Conservation (phyloP, 2,329 filamentous ascomycete species). For the Zarea fungicola region DNA sequence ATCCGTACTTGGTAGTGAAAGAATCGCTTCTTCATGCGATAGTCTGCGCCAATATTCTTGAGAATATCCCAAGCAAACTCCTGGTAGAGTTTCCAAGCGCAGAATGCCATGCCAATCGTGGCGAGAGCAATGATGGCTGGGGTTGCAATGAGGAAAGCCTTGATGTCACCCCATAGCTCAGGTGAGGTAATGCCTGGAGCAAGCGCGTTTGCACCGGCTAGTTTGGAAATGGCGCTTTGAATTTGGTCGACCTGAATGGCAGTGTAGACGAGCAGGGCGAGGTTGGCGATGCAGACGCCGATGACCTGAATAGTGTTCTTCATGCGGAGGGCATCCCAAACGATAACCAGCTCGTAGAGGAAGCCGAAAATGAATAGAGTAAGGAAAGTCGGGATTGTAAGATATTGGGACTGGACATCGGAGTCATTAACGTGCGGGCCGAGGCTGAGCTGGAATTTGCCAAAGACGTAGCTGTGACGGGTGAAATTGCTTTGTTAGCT, state of each 20-base stretch:
- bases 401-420: slow-evolving; percentile 46
- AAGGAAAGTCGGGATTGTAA: slow-evolving; percentile 88
- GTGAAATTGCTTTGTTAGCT: slow-evolving; percentile 16
- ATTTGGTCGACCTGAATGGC: slow-evolving; percentile 93
- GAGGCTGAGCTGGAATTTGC: slow-evolving; percentile 67
- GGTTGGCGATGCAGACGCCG: slow-evolving; percentile 86
- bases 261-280: slow-evolving; percentile 87
- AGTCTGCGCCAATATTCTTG: slow-evolving; percentile 96
- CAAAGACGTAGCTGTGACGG: slow-evolving; percentile 84
- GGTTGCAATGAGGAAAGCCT: slow-evolving; percentile 76
- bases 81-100: slow-evolving; percentile 94
- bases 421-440: slow-evolving; percentile 33
- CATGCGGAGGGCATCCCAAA: slow-evolving; percentile 86
- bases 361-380: slow-evolving; percentile 97
- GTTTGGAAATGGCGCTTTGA: slow-evolving; percentile 57
- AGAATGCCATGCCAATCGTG: slow-evolving; percentile 66
- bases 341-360: slow-evolving; percentile 81
- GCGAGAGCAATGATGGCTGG: slow-evolving; percentile 76
- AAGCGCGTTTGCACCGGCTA: slow-evolving; percentile 45
- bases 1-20: slow-evolving; percentile 82
- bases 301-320: slow-evolving; percentile 99
- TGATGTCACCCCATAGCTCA: slow-evolving; percentile 63
- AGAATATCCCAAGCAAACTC: slow-evolving; percentile 99
- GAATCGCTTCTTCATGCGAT: slow-evolving; percentile 94
- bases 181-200: slow-evolving; percentile 22